phyloP scores from a whole-genome alignment of 371 early-diverging fungal genomes.

The Entomophthora muscae region DNA sequence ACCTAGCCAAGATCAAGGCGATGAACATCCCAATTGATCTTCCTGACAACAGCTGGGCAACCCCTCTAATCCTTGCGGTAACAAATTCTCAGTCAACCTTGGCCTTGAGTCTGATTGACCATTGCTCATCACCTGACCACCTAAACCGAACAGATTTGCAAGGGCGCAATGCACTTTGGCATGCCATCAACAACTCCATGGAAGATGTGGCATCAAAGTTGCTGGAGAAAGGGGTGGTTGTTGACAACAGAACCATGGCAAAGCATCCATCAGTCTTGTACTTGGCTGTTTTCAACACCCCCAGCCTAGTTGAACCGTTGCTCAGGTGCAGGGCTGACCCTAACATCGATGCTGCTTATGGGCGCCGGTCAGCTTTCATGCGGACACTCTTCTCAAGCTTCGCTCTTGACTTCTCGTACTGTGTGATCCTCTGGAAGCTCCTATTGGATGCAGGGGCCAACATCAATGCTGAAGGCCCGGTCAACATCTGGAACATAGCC shows the following conservation, averaged over 20 bases:
- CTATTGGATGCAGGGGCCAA: conserved; percentile 18
- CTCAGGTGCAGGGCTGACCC: not conserved
- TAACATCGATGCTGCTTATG: conserved; percentile 14
- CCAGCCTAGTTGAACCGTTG: not conserved
- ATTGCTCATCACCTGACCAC: not conserved
- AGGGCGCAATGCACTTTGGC: not conserved
- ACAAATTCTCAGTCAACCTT: not conserved
- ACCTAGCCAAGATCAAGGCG: not conserved
- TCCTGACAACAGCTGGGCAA: not conserved
- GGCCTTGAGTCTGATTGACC: not conserved
- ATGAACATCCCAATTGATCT: not conserved
- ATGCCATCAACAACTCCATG: conserved; percentile 1
- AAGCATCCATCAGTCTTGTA: not conserved
- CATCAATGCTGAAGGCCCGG: conserved; percentile 9
- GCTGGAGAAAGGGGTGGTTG: not conserved
- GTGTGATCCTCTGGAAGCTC: conserved; percentile 5
- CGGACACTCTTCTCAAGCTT: conserved; percentile 16
- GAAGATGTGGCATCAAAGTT: no score
- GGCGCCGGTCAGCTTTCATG: conserved; percentile 20
- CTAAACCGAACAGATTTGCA: not conserved
- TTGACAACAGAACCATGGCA: not conserved
- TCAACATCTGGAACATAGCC: not conserved
- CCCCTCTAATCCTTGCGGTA: not conserved
- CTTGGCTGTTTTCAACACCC: not conserved
- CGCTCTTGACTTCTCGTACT: conserved; percentile 8